A percentile compares a stretch with the other conserved stretches of the same genome.
These are phyloP conservation scores for Mycena citricolor DNA, from an alignment of 1,284 basidiomycete species.

Conservation along the genomic window DNA sequence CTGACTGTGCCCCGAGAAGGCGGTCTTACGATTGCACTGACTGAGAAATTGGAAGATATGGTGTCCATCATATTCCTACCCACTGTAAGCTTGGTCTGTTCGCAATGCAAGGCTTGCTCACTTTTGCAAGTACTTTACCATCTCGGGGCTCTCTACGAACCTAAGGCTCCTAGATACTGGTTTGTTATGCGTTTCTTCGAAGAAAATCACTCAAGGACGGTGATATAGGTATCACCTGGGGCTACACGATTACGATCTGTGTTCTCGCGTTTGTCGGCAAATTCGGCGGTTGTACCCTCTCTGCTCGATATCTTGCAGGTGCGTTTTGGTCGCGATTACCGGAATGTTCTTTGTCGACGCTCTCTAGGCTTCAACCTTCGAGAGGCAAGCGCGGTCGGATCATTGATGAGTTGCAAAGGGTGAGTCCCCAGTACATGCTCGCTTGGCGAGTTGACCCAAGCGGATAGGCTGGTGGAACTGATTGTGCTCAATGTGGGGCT, in stretches of 20 bases:
- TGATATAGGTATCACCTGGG: slow-evolving; percentile 83
- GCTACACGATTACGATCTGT: slow-evolving; percentile 81
- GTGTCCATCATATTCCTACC: slow-evolving; percentile 84
- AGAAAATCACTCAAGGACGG: slow-evolving; percentile 11
- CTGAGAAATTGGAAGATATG: slow-evolving; percentile 84
- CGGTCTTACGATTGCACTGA: slow-evolving; percentile 76
- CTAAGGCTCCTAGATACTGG: slow-evolving; percentile 81
- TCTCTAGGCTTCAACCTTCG: no score
- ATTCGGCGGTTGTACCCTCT: slow-evolving; percentile 70
- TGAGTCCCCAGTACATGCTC: slow-evolving; percentile 36
- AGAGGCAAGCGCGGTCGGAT: slow-evolving; percentile 85
- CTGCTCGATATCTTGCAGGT: slow-evolving; percentile 64
- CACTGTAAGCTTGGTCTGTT: slow-evolving; percentile 49
- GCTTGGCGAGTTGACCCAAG: not conserved
- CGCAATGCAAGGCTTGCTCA: not conserved
- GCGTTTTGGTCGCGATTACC: no score
- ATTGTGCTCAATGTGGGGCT: slow-evolving; percentile 96
- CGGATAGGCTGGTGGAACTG: slow-evolving; percentile 74
- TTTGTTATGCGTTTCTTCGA: slow-evolving; percentile 21
- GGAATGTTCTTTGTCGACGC: no score
- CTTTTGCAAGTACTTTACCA: slow-evolving; percentile 72
- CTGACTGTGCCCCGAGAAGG: slow-evolving; percentile 89
- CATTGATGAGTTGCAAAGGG: slow-evolving; percentile 96
- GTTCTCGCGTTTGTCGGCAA: slow-evolving; percentile 83
- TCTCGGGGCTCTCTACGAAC: slow-evolving; percentile 88